Percentiles rank a stretch among this genome's conserved stretches.
These are phyloP conservation scores for Fonsecaea monophora DNA, from an alignment of 2,329 filamentous ascomycete species.

Conservation along the genomic window DNA sequence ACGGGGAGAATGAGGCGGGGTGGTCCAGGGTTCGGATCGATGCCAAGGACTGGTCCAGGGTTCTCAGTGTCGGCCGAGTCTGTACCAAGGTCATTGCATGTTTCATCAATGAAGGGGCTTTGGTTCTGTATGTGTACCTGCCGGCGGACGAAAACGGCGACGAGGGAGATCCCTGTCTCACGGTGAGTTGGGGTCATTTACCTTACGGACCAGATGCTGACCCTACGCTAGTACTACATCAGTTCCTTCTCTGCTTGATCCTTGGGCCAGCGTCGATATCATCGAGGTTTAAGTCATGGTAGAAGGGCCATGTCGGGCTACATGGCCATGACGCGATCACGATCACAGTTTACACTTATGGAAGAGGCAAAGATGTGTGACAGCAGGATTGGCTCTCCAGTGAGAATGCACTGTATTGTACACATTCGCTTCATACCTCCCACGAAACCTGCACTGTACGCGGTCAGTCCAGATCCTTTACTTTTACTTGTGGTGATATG, in stretches of 20 bases:
- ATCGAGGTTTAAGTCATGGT: neutral
- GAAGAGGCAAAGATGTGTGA: neutral
- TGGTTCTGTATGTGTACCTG: constrained; percentile 56
- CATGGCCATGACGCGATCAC: neutral
- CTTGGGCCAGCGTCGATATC: neutral
- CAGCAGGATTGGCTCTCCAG: neutral
- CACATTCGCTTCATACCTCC: neutral
- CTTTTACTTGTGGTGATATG: neutral
- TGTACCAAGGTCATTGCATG: constrained; percentile 94
- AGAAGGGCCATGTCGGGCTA: neutral
- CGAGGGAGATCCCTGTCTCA: constrained; percentile 54
- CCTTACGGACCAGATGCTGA: neutral
- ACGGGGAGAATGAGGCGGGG: constrained; percentile 74
- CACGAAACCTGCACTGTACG: neutral
- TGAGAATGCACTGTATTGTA: neutral
- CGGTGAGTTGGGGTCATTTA: constrained; percentile 45
- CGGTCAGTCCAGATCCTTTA: neutral
- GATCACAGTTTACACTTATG: neutral
- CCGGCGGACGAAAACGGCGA: constrained; percentile 48
- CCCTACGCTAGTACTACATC: constrained; percentile 50
- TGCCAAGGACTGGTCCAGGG: constrained; percentile 90
- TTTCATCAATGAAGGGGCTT: constrained; percentile 54
- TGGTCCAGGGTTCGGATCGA: constrained; percentile 93
- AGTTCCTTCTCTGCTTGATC: constrained; percentile 47
- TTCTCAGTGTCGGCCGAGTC: constrained; percentile 88